Conservation (phyloP, 495 filamentous ascomycete species). For the Cetradonia linearis region DNA sequence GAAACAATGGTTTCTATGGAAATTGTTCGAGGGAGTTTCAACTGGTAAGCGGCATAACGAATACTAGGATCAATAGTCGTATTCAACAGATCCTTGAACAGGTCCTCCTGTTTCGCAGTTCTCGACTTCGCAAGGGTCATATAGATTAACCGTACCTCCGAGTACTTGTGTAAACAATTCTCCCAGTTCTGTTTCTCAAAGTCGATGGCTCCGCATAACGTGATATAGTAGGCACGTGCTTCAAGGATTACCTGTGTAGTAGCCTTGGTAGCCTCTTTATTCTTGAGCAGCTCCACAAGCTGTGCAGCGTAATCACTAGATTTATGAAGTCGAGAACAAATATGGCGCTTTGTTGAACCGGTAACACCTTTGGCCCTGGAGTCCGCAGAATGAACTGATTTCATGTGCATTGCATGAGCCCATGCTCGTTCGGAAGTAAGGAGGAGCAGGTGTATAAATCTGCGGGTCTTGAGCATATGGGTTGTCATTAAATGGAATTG, state of each 20-base stretch:
- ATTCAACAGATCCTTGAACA: constrained; percentile 74
- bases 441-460: constrained; percentile 70
- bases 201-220: constrained; percentile 60
- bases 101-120: constrained; percentile 45
- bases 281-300: constrained; percentile 54
- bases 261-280: constrained; percentile 49
- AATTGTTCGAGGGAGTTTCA: constrained; percentile 71
- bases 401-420: constrained; percentile 94
- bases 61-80: constrained; percentile 87
- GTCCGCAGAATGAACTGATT: constrained; percentile 70
- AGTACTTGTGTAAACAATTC: constrained; percentile 60
- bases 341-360: constrained; percentile 72
- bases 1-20: constrained; percentile 68
- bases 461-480: constrained; percentile 28
- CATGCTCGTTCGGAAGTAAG: constrained; percentile 85
- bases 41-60: constrained; percentile 85
- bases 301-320: constrained; percentile 58
- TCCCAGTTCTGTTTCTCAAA: constrained; percentile 88
- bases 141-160: constrained; percentile 74
- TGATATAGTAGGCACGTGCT: constrained; percentile 70
- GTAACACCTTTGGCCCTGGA: constrained; percentile 57
- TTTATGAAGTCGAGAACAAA: constrained; percentile 77
- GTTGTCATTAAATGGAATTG: neutral
- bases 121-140: constrained; percentile 52
- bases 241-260: constrained; percentile 67